A percentile compares a stretch with the other conserved stretches of the same genome.
Conservation (phyloP, 1,284 basidiomycete species). For the Rhodotorula glutinis region DNA sequence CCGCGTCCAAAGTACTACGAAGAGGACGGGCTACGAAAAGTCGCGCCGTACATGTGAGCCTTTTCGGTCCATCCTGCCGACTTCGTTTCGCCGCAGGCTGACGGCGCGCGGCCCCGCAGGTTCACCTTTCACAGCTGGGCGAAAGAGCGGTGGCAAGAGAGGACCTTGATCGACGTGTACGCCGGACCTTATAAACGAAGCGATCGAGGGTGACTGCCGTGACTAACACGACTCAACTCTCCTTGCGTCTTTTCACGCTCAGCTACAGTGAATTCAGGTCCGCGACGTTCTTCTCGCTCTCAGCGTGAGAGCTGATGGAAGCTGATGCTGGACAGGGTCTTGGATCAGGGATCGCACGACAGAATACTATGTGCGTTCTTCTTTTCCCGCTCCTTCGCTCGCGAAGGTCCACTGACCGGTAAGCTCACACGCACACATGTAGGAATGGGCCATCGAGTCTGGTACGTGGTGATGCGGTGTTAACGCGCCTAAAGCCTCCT, state of each 20-base stretch:
- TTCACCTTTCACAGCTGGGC: conserved; percentile 76
- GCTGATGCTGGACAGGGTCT: conserved; percentile 17
- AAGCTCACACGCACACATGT: no score
- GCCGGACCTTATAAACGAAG: conserved; percentile 8
- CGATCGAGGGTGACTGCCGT: conserved; percentile 54
- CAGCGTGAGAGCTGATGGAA: conserved; percentile 2
- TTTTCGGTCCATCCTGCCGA: background rate
- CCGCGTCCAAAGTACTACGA: conserved; percentile 37
- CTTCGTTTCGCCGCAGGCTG: fast-evolving
- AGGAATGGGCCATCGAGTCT: conserved; percentile 39
- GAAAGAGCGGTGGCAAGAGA: conserved; percentile 81
- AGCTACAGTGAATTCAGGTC: conserved; percentile 44
- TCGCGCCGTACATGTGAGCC: conserved; percentile 49
- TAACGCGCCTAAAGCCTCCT: background rate
- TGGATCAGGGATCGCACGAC: conserved; percentile 48
- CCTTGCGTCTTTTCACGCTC: background rate
- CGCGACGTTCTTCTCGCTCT: conserved; percentile 26
- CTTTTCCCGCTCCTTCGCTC: no score
- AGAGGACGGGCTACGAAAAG: conserved; percentile 48
- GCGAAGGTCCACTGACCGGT: background rate
- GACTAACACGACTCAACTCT: conserved; percentile 61
- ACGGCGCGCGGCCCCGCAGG: conserved; percentile 48
- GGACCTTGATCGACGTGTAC: conserved; percentile 61
- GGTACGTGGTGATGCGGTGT: conserved; percentile 7
- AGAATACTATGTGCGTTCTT: conserved; percentile 48